These are phyloP conservation scores for Aspergillus tanneri DNA, from an alignment of 2,329 filamentous ascomycete genomes.

Conservation along the genomic window DNA sequence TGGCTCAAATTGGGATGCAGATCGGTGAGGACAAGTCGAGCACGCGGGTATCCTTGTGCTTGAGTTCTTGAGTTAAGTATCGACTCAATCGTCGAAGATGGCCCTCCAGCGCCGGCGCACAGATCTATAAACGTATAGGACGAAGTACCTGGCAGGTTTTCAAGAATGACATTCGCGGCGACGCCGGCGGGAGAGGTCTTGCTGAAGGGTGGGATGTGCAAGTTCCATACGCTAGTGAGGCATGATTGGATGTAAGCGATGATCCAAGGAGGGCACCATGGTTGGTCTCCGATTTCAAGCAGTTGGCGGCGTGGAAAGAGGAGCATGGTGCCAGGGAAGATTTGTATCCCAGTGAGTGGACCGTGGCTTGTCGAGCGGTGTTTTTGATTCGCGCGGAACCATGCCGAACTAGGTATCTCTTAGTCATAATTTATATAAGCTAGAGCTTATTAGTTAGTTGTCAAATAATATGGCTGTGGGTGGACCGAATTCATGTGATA, in stretches of 20 bases:
- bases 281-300: slow-evolving; percentile 66
- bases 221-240: slow-evolving; percentile 27
- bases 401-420: too few species aligned
- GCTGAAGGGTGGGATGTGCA: slow-evolving; percentile 18
- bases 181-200: slow-evolving; percentile 15
- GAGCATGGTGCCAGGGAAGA: neutral
- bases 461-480: too few species aligned
- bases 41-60: slow-evolving; percentile 28
- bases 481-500: too few species aligned
- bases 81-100: slow-evolving; percentile 63
- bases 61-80: slow-evolving; percentile 52
- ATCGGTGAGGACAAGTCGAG: slow-evolving; percentile 65
- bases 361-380: too few species aligned
- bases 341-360: neutral
- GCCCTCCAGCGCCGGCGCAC: slow-evolving; percentile 71
- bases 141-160: slow-evolving; percentile 47
- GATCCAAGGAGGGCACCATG: slow-evolving; percentile 65
- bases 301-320: slow-evolving; percentile 48
- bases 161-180: slow-evolving; percentile 16
- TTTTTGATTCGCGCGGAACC: too few species aligned
- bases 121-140: slow-evolving; percentile 70
- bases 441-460: too few species aligned
- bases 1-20: slow-evolving; percentile 62
- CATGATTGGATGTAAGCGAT: slow-evolving; percentile 49
- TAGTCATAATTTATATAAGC: too few species aligned